These are phyloP conservation scores for Bacterosira constricta DNA, from an alignment of 108 stramenopile genomes.

Conservation along the genomic window DNA sequence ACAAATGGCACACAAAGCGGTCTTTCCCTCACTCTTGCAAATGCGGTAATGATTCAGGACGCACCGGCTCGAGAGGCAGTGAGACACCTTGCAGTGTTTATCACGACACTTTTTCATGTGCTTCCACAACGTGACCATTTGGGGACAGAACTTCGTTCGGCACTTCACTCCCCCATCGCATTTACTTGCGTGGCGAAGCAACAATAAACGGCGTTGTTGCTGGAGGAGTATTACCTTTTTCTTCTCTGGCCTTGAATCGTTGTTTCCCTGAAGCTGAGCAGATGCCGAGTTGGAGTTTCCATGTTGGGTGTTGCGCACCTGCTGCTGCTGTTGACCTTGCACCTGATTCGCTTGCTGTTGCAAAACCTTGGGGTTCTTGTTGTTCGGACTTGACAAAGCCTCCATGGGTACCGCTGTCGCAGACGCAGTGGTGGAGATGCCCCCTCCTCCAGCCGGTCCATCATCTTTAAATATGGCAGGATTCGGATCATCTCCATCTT, in stretches of 20 bases:
- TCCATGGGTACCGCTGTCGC: too few relatives aligned
- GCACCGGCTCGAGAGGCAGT: slow-evolving; percentile 78
- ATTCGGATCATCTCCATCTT: too few relatives aligned
- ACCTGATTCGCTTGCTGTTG: too few relatives aligned
- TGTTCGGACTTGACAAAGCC: too few relatives aligned
- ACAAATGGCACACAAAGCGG: slow-evolving; percentile 72
- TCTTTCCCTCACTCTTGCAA: slow-evolving; percentile 72
- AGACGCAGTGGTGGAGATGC: too few relatives aligned
- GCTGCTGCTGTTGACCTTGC: too few relatives aligned
- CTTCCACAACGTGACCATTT: slow-evolving; percentile 80
- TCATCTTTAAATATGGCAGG: too few relatives aligned
- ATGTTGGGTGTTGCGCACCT: too few relatives aligned
- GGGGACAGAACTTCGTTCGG: slow-evolving; percentile 65
- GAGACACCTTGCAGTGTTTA: slow-evolving; percentile 73
- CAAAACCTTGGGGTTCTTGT: too few relatives aligned
- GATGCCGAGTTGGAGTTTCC: too few relatives aligned
- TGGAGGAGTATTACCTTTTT: slow-evolving; percentile 65
- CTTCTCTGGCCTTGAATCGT: slow-evolving; percentile 48
- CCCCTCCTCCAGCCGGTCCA: too few relatives aligned
- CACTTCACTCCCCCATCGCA: slow-evolving; percentile 61
- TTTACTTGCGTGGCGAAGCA: slow-evolving; percentile 75
- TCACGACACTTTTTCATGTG: slow-evolving; percentile 82
- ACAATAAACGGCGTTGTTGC: slow-evolving; percentile 77
- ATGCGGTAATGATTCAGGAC: slow-evolving; percentile 79
- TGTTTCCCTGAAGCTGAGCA: too few relatives aligned